These are phyloP conservation scores for Yamadazyma sp. DNA, from an alignment of 805 yeast genomes.

Conservation along the genomic window DNA sequence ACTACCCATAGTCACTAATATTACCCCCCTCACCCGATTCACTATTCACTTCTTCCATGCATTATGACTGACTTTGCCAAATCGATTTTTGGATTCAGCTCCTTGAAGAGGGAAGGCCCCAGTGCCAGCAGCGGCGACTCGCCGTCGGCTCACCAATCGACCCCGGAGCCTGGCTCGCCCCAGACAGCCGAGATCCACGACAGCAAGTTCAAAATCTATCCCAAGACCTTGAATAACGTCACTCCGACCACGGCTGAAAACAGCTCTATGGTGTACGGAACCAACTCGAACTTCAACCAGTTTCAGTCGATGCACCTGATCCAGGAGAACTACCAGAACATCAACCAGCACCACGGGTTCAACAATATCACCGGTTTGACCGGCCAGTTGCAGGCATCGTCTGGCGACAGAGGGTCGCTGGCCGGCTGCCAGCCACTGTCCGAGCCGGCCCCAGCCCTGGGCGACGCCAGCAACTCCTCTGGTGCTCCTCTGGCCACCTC, in stretches of 20 bases:
- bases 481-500: not conserved
- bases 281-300: slow-evolving; percentile 12
- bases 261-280: slow-evolving; percentile 65
- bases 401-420: not conserved
- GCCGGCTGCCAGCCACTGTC: not conserved
- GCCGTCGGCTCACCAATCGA: not conserved
- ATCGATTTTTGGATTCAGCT: slow-evolving; percentile 42
- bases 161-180: too few species aligned
- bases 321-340: slow-evolving; percentile 12
- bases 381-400: not conserved
- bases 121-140: not conserved
- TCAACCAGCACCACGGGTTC: slow-evolving; percentile 4
- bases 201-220: slow-evolving; percentile 17
- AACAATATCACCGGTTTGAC: not conserved
- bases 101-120: slow-evolving; percentile 30
- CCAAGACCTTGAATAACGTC: slow-evolving; percentile 36
- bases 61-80: slow-evolving; percentile 47
- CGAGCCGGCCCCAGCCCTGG: not conserved
- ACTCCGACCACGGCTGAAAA: slow-evolving; percentile 68
- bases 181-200: slow-evolving; percentile 1
- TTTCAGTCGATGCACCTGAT: slow-evolving; percentile 12
- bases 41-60: slow-evolving; percentile 2
- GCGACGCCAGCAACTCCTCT: not conserved
- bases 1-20: too few species aligned
- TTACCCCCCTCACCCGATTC: too few species aligned